Percentiles rank a stretch among this genome's conserved stretches.
These are phyloP conservation scores for Phytophthora meadii DNA, from an alignment of 352 stramenopile species.

Conservation along the genomic window DNA sequence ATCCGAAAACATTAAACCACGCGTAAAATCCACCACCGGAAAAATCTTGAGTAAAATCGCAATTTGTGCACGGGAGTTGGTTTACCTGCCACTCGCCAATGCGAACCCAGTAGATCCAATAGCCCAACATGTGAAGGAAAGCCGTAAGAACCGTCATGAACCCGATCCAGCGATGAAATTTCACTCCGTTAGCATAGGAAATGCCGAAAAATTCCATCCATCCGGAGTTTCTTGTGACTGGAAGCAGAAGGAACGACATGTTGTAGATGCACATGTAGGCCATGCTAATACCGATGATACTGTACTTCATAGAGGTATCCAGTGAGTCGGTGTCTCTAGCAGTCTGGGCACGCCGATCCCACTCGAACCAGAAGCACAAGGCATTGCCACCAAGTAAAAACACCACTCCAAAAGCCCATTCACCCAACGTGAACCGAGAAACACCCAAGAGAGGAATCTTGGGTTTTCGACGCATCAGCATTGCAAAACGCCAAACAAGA, in stretches of 20 bases:
- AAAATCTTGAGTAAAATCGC: conserved; percentile 1
- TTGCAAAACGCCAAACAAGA: neutral
- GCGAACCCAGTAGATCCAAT: conserved; percentile 1
- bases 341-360: neutral
- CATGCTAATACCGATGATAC: neutral
- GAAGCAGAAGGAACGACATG: neutral
- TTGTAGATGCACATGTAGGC: conserved; percentile 4
- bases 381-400: neutral
- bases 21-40: neutral
- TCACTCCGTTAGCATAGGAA: neutral
- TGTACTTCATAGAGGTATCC: neutral
- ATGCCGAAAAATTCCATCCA: conserved; percentile 1
- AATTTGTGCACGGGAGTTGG: neutral
- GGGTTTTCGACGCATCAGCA: neutral
- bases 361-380: conserved; percentile 1
- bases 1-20: conserved; percentile 1
- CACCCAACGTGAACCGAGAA: neutral
- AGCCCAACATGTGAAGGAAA: conserved; percentile 1
- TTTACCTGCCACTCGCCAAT: neutral
- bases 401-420: neutral
- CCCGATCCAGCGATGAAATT: neutral
- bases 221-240: neutral
- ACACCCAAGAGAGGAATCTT: neutral
- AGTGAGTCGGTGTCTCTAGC: neutral
- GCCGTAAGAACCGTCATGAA: conserved; percentile 1